These are phyloP conservation scores for Sclerotinia nivalis DNA, from an alignment of 2,329 filamentous ascomycete genomes.

Conservation along the genomic window DNA sequence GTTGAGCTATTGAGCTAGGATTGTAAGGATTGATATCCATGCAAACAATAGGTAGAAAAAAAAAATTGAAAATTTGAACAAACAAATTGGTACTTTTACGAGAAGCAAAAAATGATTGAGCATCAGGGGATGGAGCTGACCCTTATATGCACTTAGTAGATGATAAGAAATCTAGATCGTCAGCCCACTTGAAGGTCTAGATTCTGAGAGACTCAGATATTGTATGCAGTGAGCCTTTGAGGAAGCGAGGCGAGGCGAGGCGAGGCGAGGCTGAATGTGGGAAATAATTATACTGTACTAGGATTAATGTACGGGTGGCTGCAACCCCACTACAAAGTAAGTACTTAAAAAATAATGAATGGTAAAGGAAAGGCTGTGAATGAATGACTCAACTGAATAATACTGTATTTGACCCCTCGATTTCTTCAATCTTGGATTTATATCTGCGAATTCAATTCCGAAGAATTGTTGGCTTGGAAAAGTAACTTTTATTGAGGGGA, in stretches of 20 bases:
- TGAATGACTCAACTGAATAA: neutral
- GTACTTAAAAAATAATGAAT: slow-evolving; percentile 2
- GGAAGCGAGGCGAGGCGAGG: neutral
- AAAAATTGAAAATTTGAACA: neutral
- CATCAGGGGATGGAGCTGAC: neutral
- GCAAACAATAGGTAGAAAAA: neutral
- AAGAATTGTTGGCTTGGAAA: neutral
- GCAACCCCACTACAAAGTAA: neutral
- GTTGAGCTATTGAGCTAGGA: neutral
- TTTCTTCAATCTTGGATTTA: neutral
- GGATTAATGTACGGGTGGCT: slow-evolving; percentile 8
- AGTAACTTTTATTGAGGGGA: neutral
- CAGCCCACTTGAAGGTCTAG: slow-evolving; percentile 20
- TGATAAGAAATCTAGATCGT: slow-evolving; percentile 14
- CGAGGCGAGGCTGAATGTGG: neutral
- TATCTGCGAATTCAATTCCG: neutral
- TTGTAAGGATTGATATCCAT: neutral
- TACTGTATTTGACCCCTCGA: neutral
- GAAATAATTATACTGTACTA: neutral
- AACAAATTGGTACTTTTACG: too few relatives aligned
- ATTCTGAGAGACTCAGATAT: slow-evolving; percentile 10
- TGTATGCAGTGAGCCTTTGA: slow-evolving; percentile 15
- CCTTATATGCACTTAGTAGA: slow-evolving; percentile 3
- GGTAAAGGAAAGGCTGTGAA: slow-evolving; percentile 2
- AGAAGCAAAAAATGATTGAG: neutral